phyloP scores from a whole-genome alignment of 768 basidiomycete species.

The Pisolithus microcarpus region DNA sequence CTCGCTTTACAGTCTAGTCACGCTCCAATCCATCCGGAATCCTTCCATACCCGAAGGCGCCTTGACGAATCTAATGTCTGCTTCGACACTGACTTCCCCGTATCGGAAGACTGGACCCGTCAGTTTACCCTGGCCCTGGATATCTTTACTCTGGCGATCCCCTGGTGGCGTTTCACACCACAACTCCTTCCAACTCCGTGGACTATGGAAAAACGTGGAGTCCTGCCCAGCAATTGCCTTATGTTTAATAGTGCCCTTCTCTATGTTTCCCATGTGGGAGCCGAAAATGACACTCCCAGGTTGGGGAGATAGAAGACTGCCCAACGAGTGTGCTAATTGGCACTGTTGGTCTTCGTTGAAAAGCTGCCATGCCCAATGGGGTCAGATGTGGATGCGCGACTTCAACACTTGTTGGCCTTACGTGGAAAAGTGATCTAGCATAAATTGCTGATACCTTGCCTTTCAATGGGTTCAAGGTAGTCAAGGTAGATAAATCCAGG shows the following conservation, averaged over 20 bases:
- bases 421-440: conserved; percentile 41
- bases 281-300: conserved; percentile 28
- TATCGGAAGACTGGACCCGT: conserved; percentile 15
- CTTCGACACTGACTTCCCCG: neutral
- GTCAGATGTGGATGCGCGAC: neutral
- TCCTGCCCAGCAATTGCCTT: conserved; percentile 2
- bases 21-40: neutral
- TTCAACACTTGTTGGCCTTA: neutral
- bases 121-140: neutral
- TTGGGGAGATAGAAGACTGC: conserved; percentile 20
- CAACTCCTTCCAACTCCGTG: conserved; percentile 21
- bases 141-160: neutral
- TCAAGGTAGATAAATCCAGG: conserved; percentile 27
- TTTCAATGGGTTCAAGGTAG: conserved; percentile 38
- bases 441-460: conserved; percentile 45
- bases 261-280: conserved; percentile 14
- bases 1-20: neutral
- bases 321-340: conserved; percentile 19
- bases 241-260: conserved; percentile 4
- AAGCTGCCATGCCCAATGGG: conserved; percentile 7
- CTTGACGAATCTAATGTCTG: neutral
- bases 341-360: conserved; percentile 22
- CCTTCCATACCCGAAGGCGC: neutral
- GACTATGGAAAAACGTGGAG: conserved; percentile 19
- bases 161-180: conserved; percentile 12